Evolutionary conservation across 805 yeast genomes (phyloP).

Genomic region (Kodamaea kakaduensis): DNA sequence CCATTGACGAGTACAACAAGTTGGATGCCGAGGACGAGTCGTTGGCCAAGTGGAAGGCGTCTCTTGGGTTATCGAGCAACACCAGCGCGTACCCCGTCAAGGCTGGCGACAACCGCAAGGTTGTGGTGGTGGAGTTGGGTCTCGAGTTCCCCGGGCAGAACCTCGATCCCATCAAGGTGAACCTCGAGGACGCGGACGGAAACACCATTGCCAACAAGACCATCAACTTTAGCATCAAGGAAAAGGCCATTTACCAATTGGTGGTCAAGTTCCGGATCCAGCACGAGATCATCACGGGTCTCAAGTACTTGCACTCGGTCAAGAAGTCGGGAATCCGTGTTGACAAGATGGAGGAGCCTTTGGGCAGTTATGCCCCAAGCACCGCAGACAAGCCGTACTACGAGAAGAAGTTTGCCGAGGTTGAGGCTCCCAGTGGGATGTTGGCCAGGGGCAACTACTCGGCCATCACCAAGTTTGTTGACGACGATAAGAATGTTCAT

Average conservation of each 20-base stretch:
- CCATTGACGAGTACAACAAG: conserved; percentile 75
- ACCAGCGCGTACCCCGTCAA: conserved; percentile 54
- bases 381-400: conserved; percentile 77
- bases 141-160: conserved; percentile 57
- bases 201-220: conserved; percentile 56
- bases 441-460: conserved; percentile 83
- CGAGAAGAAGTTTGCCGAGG: conserved; percentile 50
- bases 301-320: conserved; percentile 77
- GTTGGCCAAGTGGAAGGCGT: conserved; percentile 85
- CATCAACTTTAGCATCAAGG: conserved; percentile 72
- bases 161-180: conserved; percentile 57
- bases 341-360: conserved; percentile 80
- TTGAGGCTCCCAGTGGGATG: conserved; percentile 89
- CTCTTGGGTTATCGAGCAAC: conserved; percentile 69
- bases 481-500: conserved; percentile 77
- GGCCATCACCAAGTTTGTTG: conserved; percentile 77
- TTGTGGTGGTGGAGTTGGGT: conserved; percentile 75
- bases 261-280: conserved; percentile 78
- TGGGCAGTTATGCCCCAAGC: conserved; percentile 89
- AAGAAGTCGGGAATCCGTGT: conserved; percentile 86
- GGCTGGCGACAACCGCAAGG: conserved; percentile 70
- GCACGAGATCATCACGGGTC: conserved; percentile 87
- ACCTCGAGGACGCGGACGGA: conserved; percentile 56
- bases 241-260: conserved; percentile 68
- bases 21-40: conserved; percentile 90